Conservation (phyloP, 441 rosid genomes). For the Syzygium malaccense region DNA sequence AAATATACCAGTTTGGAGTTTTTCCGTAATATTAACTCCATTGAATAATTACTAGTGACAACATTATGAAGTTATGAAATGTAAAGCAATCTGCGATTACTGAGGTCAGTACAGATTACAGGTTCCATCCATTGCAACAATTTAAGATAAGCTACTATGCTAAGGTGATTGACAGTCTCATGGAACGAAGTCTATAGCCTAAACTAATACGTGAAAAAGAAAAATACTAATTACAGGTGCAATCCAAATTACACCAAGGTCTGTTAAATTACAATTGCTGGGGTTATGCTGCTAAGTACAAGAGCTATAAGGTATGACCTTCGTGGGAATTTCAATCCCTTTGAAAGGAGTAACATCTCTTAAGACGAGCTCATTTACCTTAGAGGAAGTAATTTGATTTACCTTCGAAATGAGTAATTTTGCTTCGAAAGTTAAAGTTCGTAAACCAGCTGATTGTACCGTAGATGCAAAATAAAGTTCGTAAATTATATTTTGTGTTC, state of each 20-base stretch:
- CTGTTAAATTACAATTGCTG: not conserved
- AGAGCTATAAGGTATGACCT: not conserved
- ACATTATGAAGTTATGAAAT: not conserved
- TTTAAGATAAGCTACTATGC: not conserved
- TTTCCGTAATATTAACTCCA: too few relatives aligned
- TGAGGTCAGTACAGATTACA: not conserved
- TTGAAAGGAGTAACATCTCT: not conserved
- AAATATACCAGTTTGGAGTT: too few relatives aligned
- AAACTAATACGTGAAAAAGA: too few relatives aligned
- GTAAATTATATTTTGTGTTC: not conserved
- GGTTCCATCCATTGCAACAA: accelerated
- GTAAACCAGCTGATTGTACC: not conserved
- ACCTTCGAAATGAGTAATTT: not conserved
- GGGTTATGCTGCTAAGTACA: not conserved
- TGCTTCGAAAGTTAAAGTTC: not conserved
- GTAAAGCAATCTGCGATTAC: not conserved
- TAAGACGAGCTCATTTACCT: not conserved
- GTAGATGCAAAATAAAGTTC: not conserved
- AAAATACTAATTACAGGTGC: not conserved
- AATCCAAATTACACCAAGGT: not conserved
- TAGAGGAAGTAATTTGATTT: not conserved
- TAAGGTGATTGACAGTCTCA: not conserved
- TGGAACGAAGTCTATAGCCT: not conserved
- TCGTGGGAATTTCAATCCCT: not conserved
- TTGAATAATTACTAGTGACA: not conserved